phyloP scores from a whole-genome alignment of 2,329 filamentous ascomycete genomes.

The Colletotrichum truncatum region DNA sequence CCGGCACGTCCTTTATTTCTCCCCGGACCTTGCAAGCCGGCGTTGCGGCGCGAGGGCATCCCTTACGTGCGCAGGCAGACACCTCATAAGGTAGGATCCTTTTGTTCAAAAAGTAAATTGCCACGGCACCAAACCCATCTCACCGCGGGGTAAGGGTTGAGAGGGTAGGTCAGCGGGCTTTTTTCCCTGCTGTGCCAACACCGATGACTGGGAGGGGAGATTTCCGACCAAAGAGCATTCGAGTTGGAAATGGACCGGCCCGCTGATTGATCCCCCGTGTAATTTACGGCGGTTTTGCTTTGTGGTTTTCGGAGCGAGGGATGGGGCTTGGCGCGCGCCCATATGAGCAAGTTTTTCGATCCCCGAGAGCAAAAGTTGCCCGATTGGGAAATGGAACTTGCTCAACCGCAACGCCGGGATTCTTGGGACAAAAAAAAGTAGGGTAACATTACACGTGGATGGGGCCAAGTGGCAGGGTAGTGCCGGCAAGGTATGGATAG shows the following conservation, averaged over 20 bases:
- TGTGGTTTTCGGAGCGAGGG: background rate
- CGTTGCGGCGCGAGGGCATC: background rate
- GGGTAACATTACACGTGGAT: background rate
- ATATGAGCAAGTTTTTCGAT: conserved; percentile 19
- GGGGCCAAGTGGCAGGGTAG: background rate
- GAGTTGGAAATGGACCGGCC: background rate
- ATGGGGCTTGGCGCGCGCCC: conserved; percentile 21
- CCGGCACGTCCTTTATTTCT: no score
- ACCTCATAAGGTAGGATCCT: background rate
- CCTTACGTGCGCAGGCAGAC: background rate
- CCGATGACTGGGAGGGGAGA: background rate
- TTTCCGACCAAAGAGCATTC: background rate
- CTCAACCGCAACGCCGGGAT: conserved; percentile 1
- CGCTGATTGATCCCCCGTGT: no score
- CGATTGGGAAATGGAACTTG: conserved; percentile 12
- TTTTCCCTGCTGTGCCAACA: background rate
- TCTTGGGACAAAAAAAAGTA: background rate
- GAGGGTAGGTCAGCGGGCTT: no score
- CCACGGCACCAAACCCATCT: no score
- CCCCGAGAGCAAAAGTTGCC: background rate
- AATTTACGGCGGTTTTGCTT: no score
- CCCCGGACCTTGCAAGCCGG: background rate
- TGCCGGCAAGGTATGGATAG: background rate
- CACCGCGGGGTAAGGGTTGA: no score
- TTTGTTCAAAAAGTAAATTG: no score